Base-by-base conservation (phyloP, 257 asterid genomes). In the Agastache rugosa region DNA sequence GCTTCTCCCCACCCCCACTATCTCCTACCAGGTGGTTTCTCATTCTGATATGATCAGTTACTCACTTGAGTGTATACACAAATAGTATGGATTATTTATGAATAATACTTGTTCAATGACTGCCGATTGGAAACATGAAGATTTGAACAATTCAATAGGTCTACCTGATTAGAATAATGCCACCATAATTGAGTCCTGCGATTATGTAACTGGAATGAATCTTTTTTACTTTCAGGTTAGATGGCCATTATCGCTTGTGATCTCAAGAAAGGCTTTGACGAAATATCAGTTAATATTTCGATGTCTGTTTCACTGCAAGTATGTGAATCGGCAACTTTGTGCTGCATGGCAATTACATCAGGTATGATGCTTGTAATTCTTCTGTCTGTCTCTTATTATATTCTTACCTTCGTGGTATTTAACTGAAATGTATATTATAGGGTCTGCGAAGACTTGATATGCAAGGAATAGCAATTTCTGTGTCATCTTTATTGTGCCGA, bases 281-380 rank as follows among this genome's bases (percentile, higher is more conserved):
- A 94, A 90, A 75, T 94, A 94, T 79, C 98, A 94, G 84, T 82
- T 94, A 73, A 89, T 94, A 78, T 94, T 92, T 67, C 92, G 94
- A 77, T 88, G 87, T 78, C 86, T 94, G 82, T 94, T 94, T 82
- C 97, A 84, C 85, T 92, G 97, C 84, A 94, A 94, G 87, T 96
- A 92, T 78, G 99, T 94, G 72, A 88, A 92, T 75, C 81, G 98
- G 75, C 99, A 94, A 83, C 99, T 94, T 76, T 92, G 97, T 83
- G 96, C 93, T 17, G 96, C 99, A 78, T 94, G 99, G 99, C 99
- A 94, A 78, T 74, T 89, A 48, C 98, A 94, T 82, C 98, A 94
- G 67, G 99, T 92, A 81, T 59, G 88, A 48, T 47, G 41, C 59
- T 20, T 48, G 17, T 35, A 25, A 34, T 15, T 16, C 50, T 56